Conservation (phyloP, 1,139 yeast species). For the Saccharomyces hybrid region DNA sequence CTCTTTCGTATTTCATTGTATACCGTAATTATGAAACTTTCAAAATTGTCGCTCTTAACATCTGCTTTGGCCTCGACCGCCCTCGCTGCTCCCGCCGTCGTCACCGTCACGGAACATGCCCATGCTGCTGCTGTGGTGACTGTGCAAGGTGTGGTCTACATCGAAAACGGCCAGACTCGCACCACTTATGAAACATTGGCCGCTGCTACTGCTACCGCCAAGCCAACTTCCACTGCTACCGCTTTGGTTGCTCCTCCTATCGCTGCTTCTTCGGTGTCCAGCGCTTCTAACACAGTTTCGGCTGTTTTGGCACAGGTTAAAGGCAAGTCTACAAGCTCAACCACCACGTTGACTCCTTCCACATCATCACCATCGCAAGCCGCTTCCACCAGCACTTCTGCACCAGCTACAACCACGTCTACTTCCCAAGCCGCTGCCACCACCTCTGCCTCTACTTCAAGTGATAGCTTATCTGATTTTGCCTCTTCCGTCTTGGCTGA, state of each 20-base stretch:
- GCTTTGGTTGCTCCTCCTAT: neutral
- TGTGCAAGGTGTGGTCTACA: constrained; percentile 23
- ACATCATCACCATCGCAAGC: constrained; percentile 7
- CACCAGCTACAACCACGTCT: constrained; percentile 10
- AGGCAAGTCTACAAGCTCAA: constrained; percentile 3
- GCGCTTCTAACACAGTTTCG: constrained; percentile 5
- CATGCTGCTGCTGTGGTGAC: constrained; percentile 20
- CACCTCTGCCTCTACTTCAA: constrained; percentile 9
- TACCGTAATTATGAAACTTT: neutral
- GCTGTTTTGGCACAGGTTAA: constrained; percentile 4
- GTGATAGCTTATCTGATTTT: constrained; percentile 22
- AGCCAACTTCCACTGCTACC: neutral
- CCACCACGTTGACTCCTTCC: constrained; percentile 6
- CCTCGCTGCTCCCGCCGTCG: constrained; percentile 32
- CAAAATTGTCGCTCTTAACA: neutral
- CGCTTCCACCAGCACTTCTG: constrained; percentile 13
- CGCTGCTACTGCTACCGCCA: constrained; percentile 1
- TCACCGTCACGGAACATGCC: constrained; percentile 30
- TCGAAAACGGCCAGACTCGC: constrained; percentile 19
- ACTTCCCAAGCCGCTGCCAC: constrained; percentile 20
- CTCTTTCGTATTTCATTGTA: neutral
- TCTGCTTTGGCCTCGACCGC: constrained; percentile 30
- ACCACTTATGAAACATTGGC: constrained; percentile 22
- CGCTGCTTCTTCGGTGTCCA: constrained; percentile 2
- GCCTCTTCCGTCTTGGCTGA: constrained; percentile 44